phyloP scores from a whole-genome alignment of 2,329 filamentous ascomycete genomes.

The Ceratocystiopsis sp. region DNA sequence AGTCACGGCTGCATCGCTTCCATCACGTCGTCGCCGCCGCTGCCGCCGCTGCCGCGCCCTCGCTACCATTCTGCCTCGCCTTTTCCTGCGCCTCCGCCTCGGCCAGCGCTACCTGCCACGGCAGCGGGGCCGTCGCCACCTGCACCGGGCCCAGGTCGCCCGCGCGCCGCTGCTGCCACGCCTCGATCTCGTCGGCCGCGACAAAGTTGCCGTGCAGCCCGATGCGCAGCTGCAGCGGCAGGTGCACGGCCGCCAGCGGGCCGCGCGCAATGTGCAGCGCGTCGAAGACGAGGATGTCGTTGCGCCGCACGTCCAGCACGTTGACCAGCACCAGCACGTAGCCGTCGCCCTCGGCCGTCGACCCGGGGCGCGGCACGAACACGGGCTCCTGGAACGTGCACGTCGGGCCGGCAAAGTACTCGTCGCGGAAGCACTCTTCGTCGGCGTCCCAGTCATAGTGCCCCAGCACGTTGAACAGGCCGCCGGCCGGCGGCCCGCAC shows the following conservation, averaged over 20 bases:
- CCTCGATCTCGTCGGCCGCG: slow-evolving; percentile 23
- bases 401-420: slow-evolving; percentile 26
- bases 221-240: slow-evolving; percentile 23
- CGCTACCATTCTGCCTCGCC: background rate
- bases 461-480: slow-evolving; percentile 29
- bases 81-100: background rate
- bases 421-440: slow-evolving; percentile 20
- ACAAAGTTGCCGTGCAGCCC: slow-evolving; percentile 28
- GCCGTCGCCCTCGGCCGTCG: slow-evolving; percentile 29
- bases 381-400: slow-evolving; percentile 35
- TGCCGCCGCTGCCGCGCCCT: too few species aligned
- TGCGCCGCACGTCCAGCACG: slow-evolving; percentile 25
- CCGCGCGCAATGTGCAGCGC: slow-evolving; percentile 21
- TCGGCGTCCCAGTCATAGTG: slow-evolving; percentile 25
- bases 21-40: too few species aligned
- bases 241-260: slow-evolving; percentile 22
- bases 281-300: slow-evolving; percentile 27
- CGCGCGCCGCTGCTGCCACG: slow-evolving; percentile 20
- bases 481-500: slow-evolving; percentile 25
- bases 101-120: slow-evolving; percentile 18
- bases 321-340: slow-evolving; percentile 30
- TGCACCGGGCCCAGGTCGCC: slow-evolving; percentile 23
- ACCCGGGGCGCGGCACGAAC: slow-evolving; percentile 27
- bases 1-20: too few species aligned
- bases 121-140: slow-evolving; percentile 19